These are phyloP conservation scores for Colletotrichum sp. DNA, from an alignment of 2,329 filamentous ascomycete species.

Conservation along the genomic window DNA sequence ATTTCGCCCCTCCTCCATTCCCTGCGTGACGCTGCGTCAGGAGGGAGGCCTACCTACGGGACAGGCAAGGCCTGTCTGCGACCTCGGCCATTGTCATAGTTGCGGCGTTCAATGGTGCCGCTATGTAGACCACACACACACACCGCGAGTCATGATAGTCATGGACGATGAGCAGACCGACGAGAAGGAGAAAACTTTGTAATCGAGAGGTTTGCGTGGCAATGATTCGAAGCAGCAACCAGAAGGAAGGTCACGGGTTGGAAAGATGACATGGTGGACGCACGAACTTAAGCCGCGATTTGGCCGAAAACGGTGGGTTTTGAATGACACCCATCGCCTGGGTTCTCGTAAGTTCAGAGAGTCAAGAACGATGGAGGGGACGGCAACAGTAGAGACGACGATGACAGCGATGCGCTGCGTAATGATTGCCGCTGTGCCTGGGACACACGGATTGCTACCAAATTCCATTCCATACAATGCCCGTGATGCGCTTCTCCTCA, in stretches of 20 bases:
- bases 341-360: neutral
- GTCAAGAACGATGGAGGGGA: neutral
- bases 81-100: neutral
- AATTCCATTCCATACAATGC: constrained; percentile 16
- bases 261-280: neutral
- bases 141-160: neutral
- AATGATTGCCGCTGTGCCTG: constrained; percentile 2
- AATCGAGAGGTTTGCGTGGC: neutral
- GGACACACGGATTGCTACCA: constrained; percentile 6
- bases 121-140: neutral
- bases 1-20: neutral
- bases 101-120: neutral
- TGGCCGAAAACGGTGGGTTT: neutral
- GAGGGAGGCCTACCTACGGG: neutral
- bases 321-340: neutral
- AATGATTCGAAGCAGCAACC: neutral
- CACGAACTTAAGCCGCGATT: neutral
- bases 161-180: neutral
- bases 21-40: neutral
- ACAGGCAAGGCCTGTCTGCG: neutral
- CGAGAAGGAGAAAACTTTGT: neutral
- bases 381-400: neutral
- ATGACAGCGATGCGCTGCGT: neutral
- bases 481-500: constrained; percentile 12
- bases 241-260: neutral